phyloP scores from a whole-genome alignment of 768 basidiomycete genomes.

The Mycena indigotica region DNA sequence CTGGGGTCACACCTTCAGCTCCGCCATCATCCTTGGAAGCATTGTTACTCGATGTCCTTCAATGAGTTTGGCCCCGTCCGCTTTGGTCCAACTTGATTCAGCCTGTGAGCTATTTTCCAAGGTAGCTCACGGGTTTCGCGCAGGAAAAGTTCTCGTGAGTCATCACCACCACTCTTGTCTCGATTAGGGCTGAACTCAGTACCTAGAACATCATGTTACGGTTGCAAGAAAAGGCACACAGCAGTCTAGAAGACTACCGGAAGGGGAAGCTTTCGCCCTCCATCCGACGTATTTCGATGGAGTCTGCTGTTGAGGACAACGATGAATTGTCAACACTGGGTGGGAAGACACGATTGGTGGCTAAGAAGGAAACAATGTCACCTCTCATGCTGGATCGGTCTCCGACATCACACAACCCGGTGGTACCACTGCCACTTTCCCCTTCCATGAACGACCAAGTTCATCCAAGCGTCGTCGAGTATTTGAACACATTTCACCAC shows the following conservation, averaged over 20 bases:
- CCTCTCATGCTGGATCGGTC: conserved; percentile 62
- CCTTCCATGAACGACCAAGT: conserved; percentile 51
- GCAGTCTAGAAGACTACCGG: conserved; percentile 63
- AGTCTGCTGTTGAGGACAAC: conserved; percentile 53
- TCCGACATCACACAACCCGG: conserved; percentile 69
- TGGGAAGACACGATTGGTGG: conserved; percentile 66
- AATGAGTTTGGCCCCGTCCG: conserved; percentile 76
- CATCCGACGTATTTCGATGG: conserved; percentile 39
- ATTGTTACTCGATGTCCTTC: conserved; percentile 80
- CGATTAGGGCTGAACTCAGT: background rate
- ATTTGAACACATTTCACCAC: conserved; percentile 61
- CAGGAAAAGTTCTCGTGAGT: conserved; percentile 64
- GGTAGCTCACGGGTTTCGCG: conserved; percentile 65
- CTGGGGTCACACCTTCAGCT: conserved; percentile 67
- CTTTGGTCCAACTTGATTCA: conserved; percentile 71
- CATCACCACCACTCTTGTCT: background rate
- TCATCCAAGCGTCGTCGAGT: conserved; percentile 67
- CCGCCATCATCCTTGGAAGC: conserved; percentile 73
- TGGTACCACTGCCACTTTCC: conserved; percentile 69
- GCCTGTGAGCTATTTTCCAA: conserved; percentile 76
- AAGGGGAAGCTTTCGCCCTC: conserved; percentile 55
- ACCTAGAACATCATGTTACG: conserved; percentile 63
- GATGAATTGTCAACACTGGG: conserved; percentile 68
- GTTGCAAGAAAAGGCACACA: conserved; percentile 66
- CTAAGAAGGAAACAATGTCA: conserved; percentile 60